Conservation (phyloP, 768 basidiomycete species). For the Suillus sp. region DNA sequence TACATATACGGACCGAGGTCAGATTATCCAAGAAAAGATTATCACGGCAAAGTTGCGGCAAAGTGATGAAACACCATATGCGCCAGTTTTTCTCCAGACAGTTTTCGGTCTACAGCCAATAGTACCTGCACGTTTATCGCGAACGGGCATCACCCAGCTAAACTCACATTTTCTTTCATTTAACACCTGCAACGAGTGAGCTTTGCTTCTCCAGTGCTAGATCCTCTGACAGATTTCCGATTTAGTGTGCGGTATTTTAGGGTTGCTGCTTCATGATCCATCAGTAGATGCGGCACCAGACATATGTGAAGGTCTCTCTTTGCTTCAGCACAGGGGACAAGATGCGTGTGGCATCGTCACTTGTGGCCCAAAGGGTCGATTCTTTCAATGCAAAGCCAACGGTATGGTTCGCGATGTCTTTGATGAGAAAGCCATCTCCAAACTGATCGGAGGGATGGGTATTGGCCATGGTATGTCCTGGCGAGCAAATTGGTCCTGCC, state of each 20-base stretch:
- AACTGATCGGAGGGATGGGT: conserved; percentile 92
- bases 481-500: conserved; percentile 22
- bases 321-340: conserved; percentile 96
- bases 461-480: conserved; percentile 81
- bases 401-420: conserved; percentile 99
- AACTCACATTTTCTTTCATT: not conserved
- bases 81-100: not conserved
- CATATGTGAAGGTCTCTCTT: conserved; percentile 92
- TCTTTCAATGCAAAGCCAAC: conserved; percentile 98
- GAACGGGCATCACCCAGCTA: not conserved
- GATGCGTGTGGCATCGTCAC: conserved; percentile 98
- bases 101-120: conserved; percentile 11
- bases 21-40: conserved; percentile 5
- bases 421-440: conserved; percentile 74
- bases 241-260: conserved; percentile 90
- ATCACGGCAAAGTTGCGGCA: not conserved
- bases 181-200: conserved; percentile 30
- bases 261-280: conserved; percentile 81
- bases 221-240: conserved; percentile 9
- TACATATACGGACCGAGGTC: conserved; percentile 5
- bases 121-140: conserved; percentile 16
- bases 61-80: not conserved
- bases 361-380: conserved; percentile 90
- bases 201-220: conserved; percentile 17
- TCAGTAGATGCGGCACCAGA: conserved; percentile 76